Evolutionary conservation across 768 basidiomycete genomes (phyloP).

Genomic region (Suillus alpinus): DNA sequence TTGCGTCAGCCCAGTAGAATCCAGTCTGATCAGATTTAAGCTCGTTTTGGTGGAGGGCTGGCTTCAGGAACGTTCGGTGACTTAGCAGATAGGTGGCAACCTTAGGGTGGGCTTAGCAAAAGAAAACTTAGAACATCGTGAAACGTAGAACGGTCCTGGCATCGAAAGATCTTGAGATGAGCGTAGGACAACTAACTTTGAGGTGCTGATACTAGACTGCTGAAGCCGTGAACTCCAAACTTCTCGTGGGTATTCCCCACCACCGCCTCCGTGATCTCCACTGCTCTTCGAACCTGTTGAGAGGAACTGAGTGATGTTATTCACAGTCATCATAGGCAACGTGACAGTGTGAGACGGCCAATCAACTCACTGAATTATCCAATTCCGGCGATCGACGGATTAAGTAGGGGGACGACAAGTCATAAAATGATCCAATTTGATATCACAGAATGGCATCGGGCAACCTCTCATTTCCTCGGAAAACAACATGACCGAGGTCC

Average conservation of each 20-base stretch:
- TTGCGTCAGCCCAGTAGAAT: too few relatives aligned
- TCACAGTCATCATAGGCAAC: neutral
- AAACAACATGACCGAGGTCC: conserved; percentile 63
- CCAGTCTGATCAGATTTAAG: too few relatives aligned
- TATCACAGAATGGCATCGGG: neutral
- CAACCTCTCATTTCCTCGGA: conserved; percentile 58
- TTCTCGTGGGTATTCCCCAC: neutral
- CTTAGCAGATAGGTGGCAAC: too few relatives aligned
- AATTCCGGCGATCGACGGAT: neutral
- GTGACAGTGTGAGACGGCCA: neutral
- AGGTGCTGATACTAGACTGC: neutral
- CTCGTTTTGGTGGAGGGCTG: too few relatives aligned
- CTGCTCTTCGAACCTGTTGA: neutral
- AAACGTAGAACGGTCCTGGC: neutral
- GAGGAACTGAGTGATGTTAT: neutral
- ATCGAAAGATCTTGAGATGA: neutral
- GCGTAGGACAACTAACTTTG: too few relatives aligned
- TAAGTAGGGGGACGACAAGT: neutral
- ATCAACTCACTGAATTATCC: neutral
- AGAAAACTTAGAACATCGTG: too few relatives aligned
- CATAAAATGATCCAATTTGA: neutral
- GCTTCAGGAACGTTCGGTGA: too few relatives aligned
- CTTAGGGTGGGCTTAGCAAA: too few relatives aligned
- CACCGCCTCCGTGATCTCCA: neutral
- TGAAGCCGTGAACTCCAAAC: neutral